These are phyloP conservation scores for Ustilago esculenta DNA, from an alignment of 1,284 basidiomycete species.

Conservation along the genomic window DNA sequence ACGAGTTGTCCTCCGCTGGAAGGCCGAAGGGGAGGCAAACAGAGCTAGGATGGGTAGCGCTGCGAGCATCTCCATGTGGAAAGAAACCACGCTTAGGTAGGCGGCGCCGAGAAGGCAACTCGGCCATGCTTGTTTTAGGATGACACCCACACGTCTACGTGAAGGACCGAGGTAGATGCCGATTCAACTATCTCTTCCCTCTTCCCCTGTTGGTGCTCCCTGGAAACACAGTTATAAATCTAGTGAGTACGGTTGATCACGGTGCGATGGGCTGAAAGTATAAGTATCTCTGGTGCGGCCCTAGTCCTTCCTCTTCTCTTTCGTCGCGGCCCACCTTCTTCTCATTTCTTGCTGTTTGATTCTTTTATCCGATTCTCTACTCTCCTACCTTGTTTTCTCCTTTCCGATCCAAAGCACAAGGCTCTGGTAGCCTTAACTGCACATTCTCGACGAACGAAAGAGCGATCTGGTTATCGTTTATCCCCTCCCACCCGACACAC, in stretches of 20 bases:
- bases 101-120: no score
- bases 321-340: conserved; percentile 18
- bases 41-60: no score
- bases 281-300: conserved; percentile 9
- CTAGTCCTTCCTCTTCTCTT: background rate
- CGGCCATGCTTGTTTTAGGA: no score
- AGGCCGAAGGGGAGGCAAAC: no score
- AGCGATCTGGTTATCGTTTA: conserved; percentile 20
- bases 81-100: no score
- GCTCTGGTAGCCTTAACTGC: conserved; percentile 35
- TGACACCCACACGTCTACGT: background rate
- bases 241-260: no score
- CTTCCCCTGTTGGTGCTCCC: no score
- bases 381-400: conserved; percentile 3
- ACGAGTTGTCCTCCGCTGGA: no score
- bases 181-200: conserved; percentile 16
- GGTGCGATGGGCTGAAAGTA: conserved; percentile 1
- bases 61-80: conserved; percentile 2
- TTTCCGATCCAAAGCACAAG: conserved; percentile 13
- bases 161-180: conserved; percentile 15
- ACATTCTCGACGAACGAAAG: conserved; percentile 2
- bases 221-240: no score
- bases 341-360: conserved; percentile 12
- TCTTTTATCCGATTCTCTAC: conserved; percentile 16
- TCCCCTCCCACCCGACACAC: background rate